A percentile compares a stretch with the other conserved stretches of the same genome.
Conservation (phyloP, 306 rosid genomes). For the Clitoria ternatea region DNA sequence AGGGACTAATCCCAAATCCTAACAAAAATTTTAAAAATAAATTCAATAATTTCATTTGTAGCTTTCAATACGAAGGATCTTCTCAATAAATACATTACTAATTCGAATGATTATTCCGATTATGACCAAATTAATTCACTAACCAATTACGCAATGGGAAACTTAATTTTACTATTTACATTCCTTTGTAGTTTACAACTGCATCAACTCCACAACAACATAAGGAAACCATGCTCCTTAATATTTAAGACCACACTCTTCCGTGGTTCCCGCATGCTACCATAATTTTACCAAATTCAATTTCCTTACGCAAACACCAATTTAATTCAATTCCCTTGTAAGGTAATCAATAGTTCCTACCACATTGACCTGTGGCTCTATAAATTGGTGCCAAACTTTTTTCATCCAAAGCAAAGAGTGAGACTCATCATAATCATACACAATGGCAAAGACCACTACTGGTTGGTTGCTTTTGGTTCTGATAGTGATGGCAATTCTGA, state of each 20-base stretch:
- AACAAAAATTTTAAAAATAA: too few species aligned
- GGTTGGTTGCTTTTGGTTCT: neutral
- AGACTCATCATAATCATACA: neutral
- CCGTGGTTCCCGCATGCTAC: neutral
- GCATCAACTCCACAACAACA: neutral
- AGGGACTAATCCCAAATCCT: too few species aligned
- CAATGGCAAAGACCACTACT: neutral
- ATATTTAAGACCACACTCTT: neutral
- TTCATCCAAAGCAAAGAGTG: neutral
- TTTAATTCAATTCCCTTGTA: neutral
- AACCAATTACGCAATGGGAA: neutral
- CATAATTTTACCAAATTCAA: neutral
- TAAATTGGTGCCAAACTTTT: neutral
- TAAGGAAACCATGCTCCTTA: neutral
- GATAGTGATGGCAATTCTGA: neutral
- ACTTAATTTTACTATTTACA: neutral
- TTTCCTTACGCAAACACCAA: neutral
- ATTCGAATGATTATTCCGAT: neutral
- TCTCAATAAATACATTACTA: neutral
- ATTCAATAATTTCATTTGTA: too few species aligned
- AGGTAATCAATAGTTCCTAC: neutral
- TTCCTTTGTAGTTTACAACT: neutral
- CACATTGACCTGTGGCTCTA: neutral
- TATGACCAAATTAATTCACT: neutral
- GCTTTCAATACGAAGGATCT: too few species aligned